Conservation (phyloP, 2,329 filamentous ascomycete genomes). For the Colletotrichum navitas region DNA sequence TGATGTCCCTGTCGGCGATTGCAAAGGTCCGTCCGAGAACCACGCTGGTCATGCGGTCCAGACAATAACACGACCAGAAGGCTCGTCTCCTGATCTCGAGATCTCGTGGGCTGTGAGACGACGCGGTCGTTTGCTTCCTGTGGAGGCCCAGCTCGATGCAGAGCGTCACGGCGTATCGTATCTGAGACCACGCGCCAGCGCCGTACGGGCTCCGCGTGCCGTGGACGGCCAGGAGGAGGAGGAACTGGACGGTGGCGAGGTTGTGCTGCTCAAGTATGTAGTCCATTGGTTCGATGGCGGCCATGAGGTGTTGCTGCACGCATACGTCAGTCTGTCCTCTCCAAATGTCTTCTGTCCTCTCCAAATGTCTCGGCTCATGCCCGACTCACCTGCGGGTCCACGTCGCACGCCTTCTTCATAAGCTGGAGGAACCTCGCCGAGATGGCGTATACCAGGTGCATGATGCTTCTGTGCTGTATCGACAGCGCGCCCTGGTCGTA, state of each 20-base stretch:
- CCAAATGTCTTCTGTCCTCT: fast-evolving
- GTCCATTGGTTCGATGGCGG: constrained; percentile 50
- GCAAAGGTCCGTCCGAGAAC: constrained; percentile 52
- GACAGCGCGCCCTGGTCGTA: constrained; percentile 42
- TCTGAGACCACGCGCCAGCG: constrained; percentile 52
- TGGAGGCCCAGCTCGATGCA: constrained; percentile 52
- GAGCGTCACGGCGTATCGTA: constrained; percentile 49
- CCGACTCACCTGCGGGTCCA: constrained; percentile 45
- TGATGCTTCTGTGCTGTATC: constrained; percentile 45
- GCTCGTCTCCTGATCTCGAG: constrained; percentile 48
- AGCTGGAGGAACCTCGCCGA: constrained; percentile 46
- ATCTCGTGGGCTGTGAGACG: constrained; percentile 34
- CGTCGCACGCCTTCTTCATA: constrained; percentile 45
- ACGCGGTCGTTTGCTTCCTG: constrained; percentile 35
- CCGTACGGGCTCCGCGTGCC: constrained; percentile 52
- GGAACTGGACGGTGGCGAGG: constrained; percentile 49
- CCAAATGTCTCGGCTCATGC: fast-evolving
- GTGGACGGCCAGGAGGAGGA: constrained; percentile 51
- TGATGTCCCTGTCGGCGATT: constrained; percentile 52
- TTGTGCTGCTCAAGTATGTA: constrained; percentile 51
- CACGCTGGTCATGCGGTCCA: constrained; percentile 51
- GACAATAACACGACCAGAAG: constrained; percentile 53
- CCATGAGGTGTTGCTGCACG: constrained; percentile 46
- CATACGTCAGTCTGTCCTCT: neutral
- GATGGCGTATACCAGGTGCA: constrained; percentile 47